Conservation (phyloP, 2,329 filamentous ascomycete species). For the Zarea fungicola region DNA sequence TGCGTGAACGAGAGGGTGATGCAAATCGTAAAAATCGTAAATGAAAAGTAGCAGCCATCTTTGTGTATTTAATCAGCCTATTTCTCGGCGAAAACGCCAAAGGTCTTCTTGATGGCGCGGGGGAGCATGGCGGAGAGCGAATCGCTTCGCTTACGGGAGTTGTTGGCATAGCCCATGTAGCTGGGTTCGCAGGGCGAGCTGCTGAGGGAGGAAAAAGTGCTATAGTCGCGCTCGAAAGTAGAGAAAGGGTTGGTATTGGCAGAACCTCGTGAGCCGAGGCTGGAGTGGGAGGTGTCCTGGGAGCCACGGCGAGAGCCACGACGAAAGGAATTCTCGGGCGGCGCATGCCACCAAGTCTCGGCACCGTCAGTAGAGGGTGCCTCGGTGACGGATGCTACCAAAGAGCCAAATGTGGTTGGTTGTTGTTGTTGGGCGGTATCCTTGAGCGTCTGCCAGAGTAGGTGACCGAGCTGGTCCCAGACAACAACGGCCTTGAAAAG, state of each 20-base stretch:
- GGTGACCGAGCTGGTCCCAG: slow-evolving; percentile 33
- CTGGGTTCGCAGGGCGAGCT: slow-evolving; percentile 4
- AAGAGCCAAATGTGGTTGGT: neutral
- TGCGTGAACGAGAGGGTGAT: neutral
- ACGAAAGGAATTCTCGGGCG: neutral
- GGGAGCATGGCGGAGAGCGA: slow-evolving; percentile 9
- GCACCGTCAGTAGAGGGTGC: neutral
- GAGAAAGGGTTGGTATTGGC: neutral
- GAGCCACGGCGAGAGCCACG: slow-evolving; percentile 12
- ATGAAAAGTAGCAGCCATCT: neutral
- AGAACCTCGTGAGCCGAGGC: slow-evolving; percentile 5
- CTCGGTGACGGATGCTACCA: neutral
- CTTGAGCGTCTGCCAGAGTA: slow-evolving; percentile 27
- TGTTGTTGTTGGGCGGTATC: slow-evolving; percentile 15
- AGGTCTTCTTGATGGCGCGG: slow-evolving; percentile 13
- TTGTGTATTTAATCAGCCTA: neutral
- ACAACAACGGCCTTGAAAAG: slow-evolving; percentile 35
- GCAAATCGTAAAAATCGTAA: neutral
- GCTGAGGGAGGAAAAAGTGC: slow-evolving; percentile 1
- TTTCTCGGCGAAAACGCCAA: slow-evolving; percentile 8
- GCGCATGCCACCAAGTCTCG: slow-evolving; percentile 6
- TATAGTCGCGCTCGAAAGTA: slow-evolving; percentile 4
- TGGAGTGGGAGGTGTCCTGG: slow-evolving; percentile 5
- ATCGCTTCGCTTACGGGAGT: slow-evolving; percentile 8
- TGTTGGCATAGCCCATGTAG: neutral